Evolutionary conservation across 2,329 filamentous ascomycete species (phyloP), one percentile per base, ranked within the genome.

Genomic region (Fusarium decemcellulare): DNA sequence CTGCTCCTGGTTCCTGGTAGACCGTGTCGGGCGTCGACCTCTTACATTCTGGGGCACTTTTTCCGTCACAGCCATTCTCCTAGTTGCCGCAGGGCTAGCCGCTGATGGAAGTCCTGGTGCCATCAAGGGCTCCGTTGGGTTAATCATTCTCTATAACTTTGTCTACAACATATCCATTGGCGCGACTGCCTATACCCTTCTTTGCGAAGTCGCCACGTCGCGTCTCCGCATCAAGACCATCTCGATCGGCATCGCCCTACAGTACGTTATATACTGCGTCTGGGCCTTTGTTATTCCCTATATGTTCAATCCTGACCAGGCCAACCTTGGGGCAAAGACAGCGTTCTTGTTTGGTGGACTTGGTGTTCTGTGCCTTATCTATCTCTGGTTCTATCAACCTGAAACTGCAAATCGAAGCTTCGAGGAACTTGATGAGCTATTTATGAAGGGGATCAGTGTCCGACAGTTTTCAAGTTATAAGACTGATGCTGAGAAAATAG

Each of bases 1-100:
- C 54, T 77, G 79, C 66, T 80, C 81, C 1, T 81, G 78, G 73
- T 79, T 73, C 44, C 66, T 82, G 6, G 71, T 83, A 32, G 80
- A 82, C 54, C 71, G 74, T 2, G 61, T 81, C 14, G 81, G 82
- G 14, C 78, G 81, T 4, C 74, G 77, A 11, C 66, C 67, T 37
- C 68, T 83, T 14, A 81, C 79, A 12, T 62, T 82, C 46, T 81
- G 75, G 39, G 80, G 81, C 67, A 6, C 62, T 71, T 40, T 68
- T 3, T 9, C 50, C 14, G 67, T 83, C 11, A 81, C 79, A 2
- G 64, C 76, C 11, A 73, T 84, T 30, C 74, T 83, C 15, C 74
- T 75, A 57, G 54, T 82, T 36, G 79, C 75, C 8, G 81, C 79
- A 39, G 79, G 81, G 6, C 72, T 82, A 6, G 80, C 78, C 3